A percentile compares a stretch with the other conserved stretches of the same genome.
These are phyloP conservation scores for Aspergillus carlsbadensis DNA, from an alignment of 495 filamentous ascomycete species.

Conservation along the genomic window DNA sequence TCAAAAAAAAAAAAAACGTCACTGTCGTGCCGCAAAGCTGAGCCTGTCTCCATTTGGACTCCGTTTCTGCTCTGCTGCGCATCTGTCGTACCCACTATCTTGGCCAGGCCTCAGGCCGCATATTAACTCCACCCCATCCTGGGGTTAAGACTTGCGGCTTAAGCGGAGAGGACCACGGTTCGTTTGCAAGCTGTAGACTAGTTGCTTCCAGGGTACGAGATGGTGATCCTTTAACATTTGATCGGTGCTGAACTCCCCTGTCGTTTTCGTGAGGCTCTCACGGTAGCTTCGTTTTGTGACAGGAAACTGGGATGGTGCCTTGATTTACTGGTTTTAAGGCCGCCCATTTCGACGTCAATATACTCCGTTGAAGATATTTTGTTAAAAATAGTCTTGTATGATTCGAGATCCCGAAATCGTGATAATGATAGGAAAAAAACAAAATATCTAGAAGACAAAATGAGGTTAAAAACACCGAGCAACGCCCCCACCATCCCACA, in stretches of 20 bases:
- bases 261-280: too few species aligned
- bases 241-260: too few species aligned
- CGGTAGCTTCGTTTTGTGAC: not conserved
- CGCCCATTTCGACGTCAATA: not conserved
- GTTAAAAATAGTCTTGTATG: conserved; percentile 1
- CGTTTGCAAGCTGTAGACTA: too few species aligned
- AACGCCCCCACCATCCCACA: conserved; percentile 1
- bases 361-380: not conserved
- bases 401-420: not conserved
- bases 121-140: not conserved
- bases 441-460: not conserved
- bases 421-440: not conserved
- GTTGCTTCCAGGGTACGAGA: too few species aligned
- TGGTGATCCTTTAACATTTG: too few species aligned
- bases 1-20: not conserved
- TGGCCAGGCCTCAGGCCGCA: not conserved
- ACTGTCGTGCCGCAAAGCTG: not conserved
- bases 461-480: not conserved
- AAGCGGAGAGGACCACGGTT: too few species aligned
- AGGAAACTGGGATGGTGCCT: not conserved
- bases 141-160: not conserved
- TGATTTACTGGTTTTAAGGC: not conserved
- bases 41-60: not conserved
- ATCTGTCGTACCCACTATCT: not conserved
- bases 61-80: conserved; percentile 5